Base-by-base conservation (phyloP, 2,329 filamentous ascomycete species). In the Dryadomyces quercivorus region DNA sequence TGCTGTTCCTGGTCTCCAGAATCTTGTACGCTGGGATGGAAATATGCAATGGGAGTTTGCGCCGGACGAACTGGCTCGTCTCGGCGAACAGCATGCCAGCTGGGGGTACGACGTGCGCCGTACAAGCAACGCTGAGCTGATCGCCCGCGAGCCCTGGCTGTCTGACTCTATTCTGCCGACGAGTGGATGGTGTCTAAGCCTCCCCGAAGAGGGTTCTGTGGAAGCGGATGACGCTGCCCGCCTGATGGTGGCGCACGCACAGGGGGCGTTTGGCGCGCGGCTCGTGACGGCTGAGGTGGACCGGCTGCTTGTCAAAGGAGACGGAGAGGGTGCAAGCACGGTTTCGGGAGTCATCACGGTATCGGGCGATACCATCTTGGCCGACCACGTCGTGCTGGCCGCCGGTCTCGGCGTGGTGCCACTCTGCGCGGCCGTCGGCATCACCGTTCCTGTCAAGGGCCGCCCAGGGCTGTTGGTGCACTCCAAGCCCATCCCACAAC, bases 381-480 rank as follows among this genome's bases (percentile, higher is more conserved):
- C 61, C 18, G 60, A 63, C 52, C 65, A 66, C 26, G 63, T 66
- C 47, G 61, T 67, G 8, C 52, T 66, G 4, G 65, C 65, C 5
- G 65, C 62, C 16, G 65, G 64, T 16, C 40, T 65, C 6, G 63
- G 62, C 21, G 62, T 60, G 16, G 62, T 64, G 15, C 42, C 58
- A 8, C 61, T 67, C 7, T 56, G 59, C 13, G 64, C 61, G 1
- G 18, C 59, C 0, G 61, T 60, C 31, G 61, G 59, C 50, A 55
- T 66, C 50, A 55, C 49, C 1, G 50, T 66, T 22, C 64, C 64
- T 0, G 55, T 66, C 20, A 43, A 51, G 9, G 58, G 56, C 31
- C 58, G 60, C 10, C 55, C 61, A 1, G 65, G 64, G 10, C 45
- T 67, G 22, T 61, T 67, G n/a, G 60, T 65, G 46, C 63, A 66